Evolutionary conservation across 2,329 filamentous ascomycete species (phyloP).

Genomic region (Chaetomiaceae sp.): DNA sequence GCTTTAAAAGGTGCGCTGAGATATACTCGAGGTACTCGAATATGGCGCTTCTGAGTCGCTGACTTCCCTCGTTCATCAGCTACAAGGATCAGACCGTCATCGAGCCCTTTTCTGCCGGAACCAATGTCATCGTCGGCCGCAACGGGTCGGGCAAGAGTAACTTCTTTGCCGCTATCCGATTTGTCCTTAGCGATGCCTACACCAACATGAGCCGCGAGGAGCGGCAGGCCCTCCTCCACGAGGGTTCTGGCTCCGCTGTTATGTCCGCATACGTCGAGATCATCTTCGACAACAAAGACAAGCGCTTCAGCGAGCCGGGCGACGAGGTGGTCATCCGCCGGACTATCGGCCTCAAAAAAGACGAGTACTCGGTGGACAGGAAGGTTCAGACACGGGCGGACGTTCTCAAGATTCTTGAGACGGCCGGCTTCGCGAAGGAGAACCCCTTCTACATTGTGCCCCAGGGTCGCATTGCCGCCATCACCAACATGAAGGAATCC

Average conservation of each 20-base stretch:
- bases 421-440: slow-evolving; percentile 90
- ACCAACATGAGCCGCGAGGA: slow-evolving; percentile 94
- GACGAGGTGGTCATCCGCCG: slow-evolving; percentile 86
- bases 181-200: slow-evolving; percentile 96
- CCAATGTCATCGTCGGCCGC: slow-evolving; percentile 97
- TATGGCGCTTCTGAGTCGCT: not conserved
- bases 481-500: slow-evolving; percentile 98
- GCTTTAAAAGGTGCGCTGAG: slow-evolving; percentile 82
- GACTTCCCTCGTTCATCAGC: slow-evolving; percentile 44
- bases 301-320: slow-evolving; percentile 89
- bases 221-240: slow-evolving; percentile 91
- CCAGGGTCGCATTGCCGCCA: slow-evolving; percentile 87
- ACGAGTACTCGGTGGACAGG: slow-evolving; percentile 95
- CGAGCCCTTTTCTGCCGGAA: slow-evolving; percentile 94
- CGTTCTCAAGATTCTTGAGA: slow-evolving; percentile 92
- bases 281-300: slow-evolving; percentile 96
- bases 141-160: slow-evolving; percentile 99
- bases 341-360: slow-evolving; percentile 95
- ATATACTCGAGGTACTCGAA: not conserved
- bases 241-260: slow-evolving; percentile 94
- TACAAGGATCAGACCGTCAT: slow-evolving; percentile 99
- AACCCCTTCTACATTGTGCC: slow-evolving; percentile 99
- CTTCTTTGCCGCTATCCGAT: slow-evolving; percentile 98
- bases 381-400: slow-evolving; percentile 94
- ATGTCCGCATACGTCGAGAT: slow-evolving; percentile 99